Percentiles rank a stretch among this genome's conserved stretches.
These are phyloP conservation scores for Chrysanthemum seticuspe DNA, from an alignment of 129 eudicot species.

Conservation along the genomic window DNA sequence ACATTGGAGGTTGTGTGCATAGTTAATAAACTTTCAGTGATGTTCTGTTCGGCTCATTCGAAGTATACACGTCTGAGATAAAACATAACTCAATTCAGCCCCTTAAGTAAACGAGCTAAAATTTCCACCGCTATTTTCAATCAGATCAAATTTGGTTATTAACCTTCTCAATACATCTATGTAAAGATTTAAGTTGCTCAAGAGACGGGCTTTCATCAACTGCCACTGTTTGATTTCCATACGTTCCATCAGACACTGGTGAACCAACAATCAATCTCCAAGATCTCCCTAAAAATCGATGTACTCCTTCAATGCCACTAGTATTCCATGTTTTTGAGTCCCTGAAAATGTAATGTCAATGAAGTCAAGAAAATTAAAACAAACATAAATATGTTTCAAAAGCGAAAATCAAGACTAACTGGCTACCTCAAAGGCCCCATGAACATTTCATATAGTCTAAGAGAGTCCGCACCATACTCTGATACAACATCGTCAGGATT, in stretches of 20 bases:
- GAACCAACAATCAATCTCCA: constrained; percentile 95
- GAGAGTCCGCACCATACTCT: constrained; percentile 95
- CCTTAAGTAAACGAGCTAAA: too few relatives aligned
- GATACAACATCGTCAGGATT: constrained; percentile 96
- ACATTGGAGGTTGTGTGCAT: too few relatives aligned
- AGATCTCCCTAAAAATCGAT: constrained; percentile 89
- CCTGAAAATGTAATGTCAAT: constrained; percentile 36
- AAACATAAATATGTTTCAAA: not conserved
- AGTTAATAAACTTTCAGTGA: not conserved
- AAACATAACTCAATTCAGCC: too few relatives aligned
- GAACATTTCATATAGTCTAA: constrained; percentile 96
- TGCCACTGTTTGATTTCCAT: constrained; percentile 55
- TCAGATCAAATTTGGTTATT: not conserved
- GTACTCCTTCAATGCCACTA: constrained; percentile 96
- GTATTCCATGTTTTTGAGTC: constrained; percentile 98
- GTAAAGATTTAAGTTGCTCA: constrained; percentile 85
- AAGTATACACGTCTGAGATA: too few relatives aligned
- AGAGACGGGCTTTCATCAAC: constrained; percentile 71
- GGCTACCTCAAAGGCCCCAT: constrained; percentile 96
- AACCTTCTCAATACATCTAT: constrained; percentile 89
- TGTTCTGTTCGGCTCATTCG: not conserved
- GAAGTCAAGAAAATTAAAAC: constrained; percentile 20
- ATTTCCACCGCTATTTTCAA: not conserved
- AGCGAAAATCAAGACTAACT: not conserved
- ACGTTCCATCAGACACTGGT: constrained; percentile 70